Percentiles rank a stretch among this genome's conserved stretches.
Conservation (phyloP, 202 grass and related monocot genomes). For the Hordeum pubiflorum region DNA sequence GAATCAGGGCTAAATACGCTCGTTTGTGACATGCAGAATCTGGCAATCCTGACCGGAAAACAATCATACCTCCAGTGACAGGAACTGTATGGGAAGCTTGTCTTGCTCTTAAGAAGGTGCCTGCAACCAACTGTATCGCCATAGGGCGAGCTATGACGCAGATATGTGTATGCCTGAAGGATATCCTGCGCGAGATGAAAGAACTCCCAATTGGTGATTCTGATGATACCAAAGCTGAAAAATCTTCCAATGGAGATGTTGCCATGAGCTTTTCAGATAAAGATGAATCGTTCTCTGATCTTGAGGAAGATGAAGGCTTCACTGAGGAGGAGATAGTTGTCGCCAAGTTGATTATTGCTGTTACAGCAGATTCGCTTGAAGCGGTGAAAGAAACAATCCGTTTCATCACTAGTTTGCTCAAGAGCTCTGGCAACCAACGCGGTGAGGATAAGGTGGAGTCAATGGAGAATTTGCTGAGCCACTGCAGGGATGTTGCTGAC, state of each 20-base stretch:
- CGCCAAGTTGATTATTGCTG: slow-evolving; percentile 41
- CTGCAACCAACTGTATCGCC: slow-evolving; percentile 59
- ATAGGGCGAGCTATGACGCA: slow-evolving; percentile 77
- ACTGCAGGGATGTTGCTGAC: slow-evolving; percentile 55
- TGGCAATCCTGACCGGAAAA: slow-evolving; percentile 34
- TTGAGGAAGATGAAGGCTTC: slow-evolving; percentile 63
- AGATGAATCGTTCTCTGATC: slow-evolving; percentile 40
- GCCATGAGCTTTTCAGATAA: slow-evolving; percentile 41
- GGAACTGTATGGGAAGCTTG: slow-evolving; percentile 88
- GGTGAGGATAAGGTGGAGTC: slow-evolving; percentile 56
- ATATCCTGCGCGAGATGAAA: slow-evolving; percentile 83
- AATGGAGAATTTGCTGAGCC: slow-evolving; percentile 67
- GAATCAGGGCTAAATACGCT: neutral
- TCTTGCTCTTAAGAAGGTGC: slow-evolving; percentile 72
- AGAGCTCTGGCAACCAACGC: slow-evolving; percentile 25
- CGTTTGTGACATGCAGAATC: slow-evolving; percentile 44
- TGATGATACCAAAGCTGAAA: slow-evolving; percentile 29
- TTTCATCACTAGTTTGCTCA: slow-evolving; percentile 74
- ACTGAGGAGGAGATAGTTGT: slow-evolving; percentile 58
- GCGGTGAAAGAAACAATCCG: slow-evolving; percentile 77
- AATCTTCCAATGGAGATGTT: slow-evolving; percentile 27
- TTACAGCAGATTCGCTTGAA: slow-evolving; percentile 50
- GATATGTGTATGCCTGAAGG: slow-evolving; percentile 68
- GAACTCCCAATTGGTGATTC: slow-evolving; percentile 51
- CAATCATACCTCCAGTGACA: slow-evolving; percentile 49